Percentiles rank a stretch among this genome's conserved stretches.
Evolutionary conservation across 2,329 filamentous ascomycete species (phyloP).

Genomic region (Fusarium sororula): DNA sequence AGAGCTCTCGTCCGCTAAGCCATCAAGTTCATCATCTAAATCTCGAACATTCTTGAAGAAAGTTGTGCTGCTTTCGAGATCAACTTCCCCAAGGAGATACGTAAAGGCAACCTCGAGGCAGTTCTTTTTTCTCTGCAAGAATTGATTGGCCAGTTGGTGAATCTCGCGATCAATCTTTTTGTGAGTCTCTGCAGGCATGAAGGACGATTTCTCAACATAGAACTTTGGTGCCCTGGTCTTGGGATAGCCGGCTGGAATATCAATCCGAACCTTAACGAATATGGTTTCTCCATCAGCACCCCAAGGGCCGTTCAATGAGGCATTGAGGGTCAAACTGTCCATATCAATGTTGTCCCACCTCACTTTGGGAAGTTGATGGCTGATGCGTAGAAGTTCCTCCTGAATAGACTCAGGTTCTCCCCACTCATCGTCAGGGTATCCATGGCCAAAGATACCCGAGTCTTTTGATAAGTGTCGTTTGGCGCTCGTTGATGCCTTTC

Average conservation of each 20-base stretch:
- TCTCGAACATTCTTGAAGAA: conserved; percentile 73
- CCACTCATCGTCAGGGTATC: conserved; percentile 66
- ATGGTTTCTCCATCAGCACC: conserved; percentile 64
- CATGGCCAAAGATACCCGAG: conserved; percentile 60
- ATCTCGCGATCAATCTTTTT: conserved; percentile 63
- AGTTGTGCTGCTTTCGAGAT: conserved; percentile 67
- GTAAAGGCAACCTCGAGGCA: conserved; percentile 70
- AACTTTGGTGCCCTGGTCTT: conserved; percentile 67
- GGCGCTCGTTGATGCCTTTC: conserved; percentile 54
- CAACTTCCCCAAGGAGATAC: conserved; percentile 70
- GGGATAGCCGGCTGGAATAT: conserved; percentile 68
- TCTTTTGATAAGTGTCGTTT: conserved; percentile 62
- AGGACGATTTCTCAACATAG: conserved; percentile 67
- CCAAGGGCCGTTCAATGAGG: conserved; percentile 73
- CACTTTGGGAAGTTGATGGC: conserved; percentile 69
- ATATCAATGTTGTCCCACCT: conserved; percentile 72
- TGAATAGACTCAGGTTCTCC: conserved; percentile 69
- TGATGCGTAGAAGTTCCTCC: conserved; percentile 71
- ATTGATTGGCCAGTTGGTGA: conserved; percentile 64
- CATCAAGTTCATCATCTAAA: conserved; percentile 65
- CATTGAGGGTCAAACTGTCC: conserved; percentile 66
- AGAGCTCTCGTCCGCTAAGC: conserved; percentile 78
- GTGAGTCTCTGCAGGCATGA: conserved; percentile 67
- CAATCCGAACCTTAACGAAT: conserved; percentile 69
- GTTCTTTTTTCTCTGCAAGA: conserved; percentile 66